These are phyloP conservation scores for Ceratobasidium theobromae DNA, from an alignment of 1,284 basidiomycete genomes.

Conservation along the genomic window DNA sequence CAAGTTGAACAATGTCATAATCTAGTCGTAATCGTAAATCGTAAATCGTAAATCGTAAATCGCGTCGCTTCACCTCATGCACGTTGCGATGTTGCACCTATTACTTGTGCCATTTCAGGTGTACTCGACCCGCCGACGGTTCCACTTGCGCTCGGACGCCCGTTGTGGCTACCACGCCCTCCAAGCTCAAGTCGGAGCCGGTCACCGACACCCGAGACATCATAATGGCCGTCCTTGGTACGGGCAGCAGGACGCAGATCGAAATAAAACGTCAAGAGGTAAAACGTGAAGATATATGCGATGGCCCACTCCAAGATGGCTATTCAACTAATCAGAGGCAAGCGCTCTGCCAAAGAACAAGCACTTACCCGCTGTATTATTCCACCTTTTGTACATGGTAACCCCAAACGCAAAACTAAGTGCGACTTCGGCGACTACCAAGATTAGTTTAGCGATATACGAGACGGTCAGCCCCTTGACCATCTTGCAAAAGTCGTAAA, in stretches of 20 bases:
- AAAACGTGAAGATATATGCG: slow-evolving; percentile 68
- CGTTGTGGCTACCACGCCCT: neutral
- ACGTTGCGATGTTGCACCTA: neutral
- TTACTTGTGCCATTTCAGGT: slow-evolving; percentile 2
- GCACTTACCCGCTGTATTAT: slow-evolving; percentile 54
- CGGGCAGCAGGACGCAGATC: slow-evolving; percentile 49
- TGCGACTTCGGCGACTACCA: slow-evolving; percentile 51
- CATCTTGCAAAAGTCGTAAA: neutral
- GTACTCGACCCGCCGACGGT: neutral
- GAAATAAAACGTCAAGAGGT: slow-evolving; percentile 65
- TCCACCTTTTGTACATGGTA: slow-evolving; percentile 38
- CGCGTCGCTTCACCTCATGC: too few species aligned
- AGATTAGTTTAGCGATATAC: slow-evolving; percentile 61
- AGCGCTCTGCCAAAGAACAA: neutral
- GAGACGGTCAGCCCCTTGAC: slow-evolving; percentile 41
- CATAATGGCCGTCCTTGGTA: slow-evolving; percentile 6
- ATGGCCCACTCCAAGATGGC: slow-evolving; percentile 72
- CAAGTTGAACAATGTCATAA: too few species aligned
- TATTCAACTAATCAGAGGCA: slow-evolving; percentile 36
- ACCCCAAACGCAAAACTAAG: slow-evolving; percentile 64
- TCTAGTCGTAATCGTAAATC: too few species aligned
- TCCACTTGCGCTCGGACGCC: neutral
- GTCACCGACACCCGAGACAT: slow-evolving; percentile 13
- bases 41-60: too few species aligned
- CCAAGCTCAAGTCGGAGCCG: neutral